Base-by-base conservation (phyloP, 306 rosid genomes). In the Inga laurina region DNA sequence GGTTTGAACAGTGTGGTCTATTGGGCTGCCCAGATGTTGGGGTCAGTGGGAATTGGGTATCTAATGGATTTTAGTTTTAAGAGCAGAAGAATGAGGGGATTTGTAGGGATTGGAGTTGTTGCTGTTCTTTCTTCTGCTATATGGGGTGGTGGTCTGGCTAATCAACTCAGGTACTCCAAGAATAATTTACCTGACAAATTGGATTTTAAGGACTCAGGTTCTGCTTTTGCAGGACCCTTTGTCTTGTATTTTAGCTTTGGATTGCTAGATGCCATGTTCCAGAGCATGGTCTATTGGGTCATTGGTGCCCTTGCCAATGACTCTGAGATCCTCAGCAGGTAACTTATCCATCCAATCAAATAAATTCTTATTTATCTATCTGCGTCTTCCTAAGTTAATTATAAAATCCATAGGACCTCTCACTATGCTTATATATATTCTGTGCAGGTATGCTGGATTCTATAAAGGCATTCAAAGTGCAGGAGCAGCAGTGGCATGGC, bases 401-500 rank as follows among this genome's bases (percentile, higher is more conserved):
- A 49, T 49, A 49, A 49, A 49, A 49, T 4, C 5, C 14, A 4
- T 10, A 13, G 16, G 16, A 14, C 54, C 16, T 3, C 19, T 49
- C 54, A 49, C 19, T 49, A 14, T 11, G 54, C 18, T 12, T 16
- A 3, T 11, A 12, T 49, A 49, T 49, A 16, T 9, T 22, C 12
- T 62, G 18, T 13, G 30, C 90, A 96, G 99, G 92, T 96, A 92
- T 56, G 81, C 77, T 52, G 99, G 99, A 32, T 96, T 96, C 80
- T 96, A 91, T 11, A 96, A 92, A 85, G 99, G 99, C 13, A 81
- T 94, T 66, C 99, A 96, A 65, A 96, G 99, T 87, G 99, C 99
- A 13, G 99, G 99, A 19, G 99, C 92, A 4, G 99, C 98, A 15
- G 94, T 91, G 49, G 99, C 99, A 14, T 96, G 99, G 99, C 99